A percentile compares a stretch with the other conserved stretches of the same genome.
Evolutionary conservation across 2,329 filamentous ascomycete species (phyloP).

Genomic region (Venturia nashicola): DNA sequence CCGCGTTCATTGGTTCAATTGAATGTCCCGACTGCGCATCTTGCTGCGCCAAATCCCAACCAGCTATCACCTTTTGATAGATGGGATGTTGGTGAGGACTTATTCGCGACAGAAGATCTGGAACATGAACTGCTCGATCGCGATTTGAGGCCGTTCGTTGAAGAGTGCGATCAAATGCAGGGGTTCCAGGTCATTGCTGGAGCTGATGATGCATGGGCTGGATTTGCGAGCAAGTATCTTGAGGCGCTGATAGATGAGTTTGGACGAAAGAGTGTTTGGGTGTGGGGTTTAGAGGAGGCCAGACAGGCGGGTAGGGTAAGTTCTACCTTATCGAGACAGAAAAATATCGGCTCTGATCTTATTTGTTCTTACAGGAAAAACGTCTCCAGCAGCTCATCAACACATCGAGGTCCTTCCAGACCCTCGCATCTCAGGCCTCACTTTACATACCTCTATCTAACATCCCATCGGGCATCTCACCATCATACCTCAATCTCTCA

Average conservation of each 20-base stretch:
- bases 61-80: conserved; percentile 71
- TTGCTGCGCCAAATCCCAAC: conserved; percentile 50
- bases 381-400: conserved; percentile 58
- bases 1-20: conserved; percentile 78
- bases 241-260: conserved; percentile 78
- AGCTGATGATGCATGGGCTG: conserved; percentile 40
- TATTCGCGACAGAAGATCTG: conserved; percentile 41
- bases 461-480: conserved; percentile 24
- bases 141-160: conserved; percentile 77
- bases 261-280: conserved; percentile 69
- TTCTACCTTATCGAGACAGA: conserved; percentile 16
- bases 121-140: conserved; percentile 81
- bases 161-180: conserved; percentile 89
- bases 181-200: conserved; percentile 57
- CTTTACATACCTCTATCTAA: conserved; percentile 59
- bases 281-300: conserved; percentile 66
- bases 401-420: conserved; percentile 57
- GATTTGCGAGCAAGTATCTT: conserved; percentile 32
- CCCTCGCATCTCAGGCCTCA: conserved; percentile 58
- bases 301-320: not conserved
- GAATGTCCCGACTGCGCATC: conserved; percentile 11
- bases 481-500: conserved; percentile 49
- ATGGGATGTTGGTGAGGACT: conserved; percentile 59
- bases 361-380: conserved; percentile 37
- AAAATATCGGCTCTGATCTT: conserved; percentile 7